Evolutionary conservation across 306 rosid genomes (phyloP).

Genomic region (Parietaria judaica): DNA sequence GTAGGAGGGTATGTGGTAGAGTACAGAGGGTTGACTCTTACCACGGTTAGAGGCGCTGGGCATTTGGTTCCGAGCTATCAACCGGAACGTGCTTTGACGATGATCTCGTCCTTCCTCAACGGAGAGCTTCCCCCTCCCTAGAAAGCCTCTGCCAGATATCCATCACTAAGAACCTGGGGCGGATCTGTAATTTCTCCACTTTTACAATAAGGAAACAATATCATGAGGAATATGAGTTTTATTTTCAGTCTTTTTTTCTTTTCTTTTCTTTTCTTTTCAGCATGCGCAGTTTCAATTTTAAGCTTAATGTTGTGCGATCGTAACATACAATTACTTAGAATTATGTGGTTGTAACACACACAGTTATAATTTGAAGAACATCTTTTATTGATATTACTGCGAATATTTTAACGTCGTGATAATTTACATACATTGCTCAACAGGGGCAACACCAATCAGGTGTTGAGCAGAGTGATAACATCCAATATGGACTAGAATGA

Average conservation of each 20-base stretch:
- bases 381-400: neutral
- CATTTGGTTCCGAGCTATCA: constrained; percentile 55
- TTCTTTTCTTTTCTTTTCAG: neutral
- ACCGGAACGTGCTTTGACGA: constrained; percentile 40
- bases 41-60: constrained; percentile 56
- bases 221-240: neutral
- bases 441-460: neutral
- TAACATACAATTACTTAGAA: neutral
- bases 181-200: too few species aligned
- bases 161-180: neutral
- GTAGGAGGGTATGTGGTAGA: constrained; percentile 56
- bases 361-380: neutral
- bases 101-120: constrained; percentile 45
- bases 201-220: too few species aligned
- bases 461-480: constrained; percentile 1
- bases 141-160: neutral
- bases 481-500: neutral
- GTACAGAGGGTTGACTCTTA: constrained; percentile 43
- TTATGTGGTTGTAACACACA: neutral
- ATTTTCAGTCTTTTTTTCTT: neutral
- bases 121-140: constrained; percentile 30
- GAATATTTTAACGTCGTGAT: neutral
- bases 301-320: constrained; percentile 2
- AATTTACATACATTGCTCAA: neutral
- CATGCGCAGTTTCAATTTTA: constrained; percentile 7